These are phyloP conservation scores for Dichotomocladium elegans DNA, from an alignment of 371 early-diverging fungal species.

Conservation along the genomic window DNA sequence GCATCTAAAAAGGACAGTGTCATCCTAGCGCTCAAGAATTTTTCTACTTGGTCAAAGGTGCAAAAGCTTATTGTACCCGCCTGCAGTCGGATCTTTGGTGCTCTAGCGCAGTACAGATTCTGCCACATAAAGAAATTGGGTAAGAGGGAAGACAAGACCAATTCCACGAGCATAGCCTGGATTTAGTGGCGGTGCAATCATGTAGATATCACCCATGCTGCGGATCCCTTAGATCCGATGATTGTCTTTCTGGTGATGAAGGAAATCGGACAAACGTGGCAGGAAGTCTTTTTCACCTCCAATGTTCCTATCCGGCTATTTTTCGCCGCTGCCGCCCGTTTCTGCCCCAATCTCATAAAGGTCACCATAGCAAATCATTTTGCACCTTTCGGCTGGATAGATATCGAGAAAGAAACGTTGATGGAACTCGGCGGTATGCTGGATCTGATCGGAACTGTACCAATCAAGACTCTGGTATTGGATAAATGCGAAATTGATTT, in stretches of 20 bases:
- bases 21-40: neutral
- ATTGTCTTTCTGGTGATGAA: neutral
- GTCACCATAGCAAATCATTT: neutral
- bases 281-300: neutral
- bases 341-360: neutral
- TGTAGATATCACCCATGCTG: neutral
- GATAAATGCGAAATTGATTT: neutral
- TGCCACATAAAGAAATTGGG: neutral
- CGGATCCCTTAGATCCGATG: neutral
- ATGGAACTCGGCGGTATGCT: neutral
- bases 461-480: neutral
- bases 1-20: neutral
- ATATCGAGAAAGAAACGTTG: neutral
- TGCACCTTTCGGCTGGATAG: neutral
- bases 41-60: neutral
- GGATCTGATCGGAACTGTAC: neutral
- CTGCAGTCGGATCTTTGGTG: neutral
- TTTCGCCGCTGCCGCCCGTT: neutral
- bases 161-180: neutral
- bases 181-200: too few species aligned
- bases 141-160: neutral
- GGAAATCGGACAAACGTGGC: constrained; percentile 3
- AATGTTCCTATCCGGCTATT: neutral
- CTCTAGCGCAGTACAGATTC: neutral
- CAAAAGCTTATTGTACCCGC: neutral